These are phyloP conservation scores for Diaporthe sp. DNA, from an alignment of 2,329 filamentous ascomycete species.

Conservation along the genomic window DNA sequence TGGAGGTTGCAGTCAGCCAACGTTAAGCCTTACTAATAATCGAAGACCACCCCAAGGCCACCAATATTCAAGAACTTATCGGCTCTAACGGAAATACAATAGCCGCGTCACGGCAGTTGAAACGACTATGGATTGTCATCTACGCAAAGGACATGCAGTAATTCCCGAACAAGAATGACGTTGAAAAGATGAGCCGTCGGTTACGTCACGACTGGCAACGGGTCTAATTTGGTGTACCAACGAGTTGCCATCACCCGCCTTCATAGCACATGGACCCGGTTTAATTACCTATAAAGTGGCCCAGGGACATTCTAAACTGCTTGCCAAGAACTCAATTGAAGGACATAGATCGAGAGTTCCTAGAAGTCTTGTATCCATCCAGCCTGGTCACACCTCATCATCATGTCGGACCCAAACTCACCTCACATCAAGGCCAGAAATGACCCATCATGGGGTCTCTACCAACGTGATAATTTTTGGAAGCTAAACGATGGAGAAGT, in stretches of 20 bases:
- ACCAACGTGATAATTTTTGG: conserved; percentile 48
- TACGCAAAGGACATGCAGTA: neutral
- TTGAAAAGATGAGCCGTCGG: conserved; percentile 14
- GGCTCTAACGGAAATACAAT: conserved; percentile 8
- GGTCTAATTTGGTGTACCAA: conserved; percentile 27
- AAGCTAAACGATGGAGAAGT: conserved; percentile 45
- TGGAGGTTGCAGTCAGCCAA: neutral
- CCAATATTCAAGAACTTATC: neutral
- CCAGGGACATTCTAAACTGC: neutral
- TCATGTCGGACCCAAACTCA: conserved; percentile 43
- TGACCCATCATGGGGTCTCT: conserved; percentile 46
- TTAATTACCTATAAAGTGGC: neutral
- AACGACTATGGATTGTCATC: neutral
- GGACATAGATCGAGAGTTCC: neutral
- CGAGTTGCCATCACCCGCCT: neutral
- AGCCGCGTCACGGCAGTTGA: conserved; percentile 14
- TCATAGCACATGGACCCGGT: neutral
- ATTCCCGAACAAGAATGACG: conserved; percentile 21
- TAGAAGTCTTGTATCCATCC: neutral
- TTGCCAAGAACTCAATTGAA: neutral
- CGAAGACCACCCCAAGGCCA: neutral
- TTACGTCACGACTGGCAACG: conserved; percentile 28
- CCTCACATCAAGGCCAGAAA: conserved; percentile 45
- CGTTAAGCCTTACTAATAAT: neutral
- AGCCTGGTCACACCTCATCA: neutral